Base-by-base conservation (phyloP, 2,329 filamentous ascomycete genomes). In the Fusarium goolgardi region DNA sequence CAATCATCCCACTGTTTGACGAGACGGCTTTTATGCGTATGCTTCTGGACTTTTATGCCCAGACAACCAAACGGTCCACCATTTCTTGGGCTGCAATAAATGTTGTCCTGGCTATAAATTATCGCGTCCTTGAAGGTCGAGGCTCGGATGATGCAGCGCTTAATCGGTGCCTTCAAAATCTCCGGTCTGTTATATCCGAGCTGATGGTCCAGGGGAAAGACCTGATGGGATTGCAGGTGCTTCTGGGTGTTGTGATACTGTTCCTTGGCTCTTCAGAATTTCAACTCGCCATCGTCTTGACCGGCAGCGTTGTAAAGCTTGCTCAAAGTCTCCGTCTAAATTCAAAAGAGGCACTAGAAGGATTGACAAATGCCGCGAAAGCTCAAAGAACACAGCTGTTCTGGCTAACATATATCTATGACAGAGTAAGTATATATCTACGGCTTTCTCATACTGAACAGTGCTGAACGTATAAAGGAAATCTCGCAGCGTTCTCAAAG, bases 371-470 rank as follows among this genome's bases (percentile, higher is more conserved):
- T 8, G 34, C 55, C 1, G 68, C 57, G 0, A 51, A 55, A 10
- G 56, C 71, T 4, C 76, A 77, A 9, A 75, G 78, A 41, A 49
- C 63, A 12, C 76, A 77, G 8, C 39, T 80, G 10, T 81, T 80
- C 53, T 81, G 78, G 78, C 69, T 80, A 11, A 71, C 74, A 6
- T 81, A 80, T 23, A 64, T 71, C 4, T 66, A 80, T 21, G 79
- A 81, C 25, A 78, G 64, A 25, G 71, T 65, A 53, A 2, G 60
- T 32, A 10, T n/a, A 37, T 18, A 9, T 12, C 13, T 0, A 5
- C 12, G 15, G 13, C 4, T 13, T 1, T 18, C 3, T 21, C 13
- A 5, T 35, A 2, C 3, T 39, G 18, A 12, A 20, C 7, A 13
- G 7, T 7, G 9, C 57, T 61, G 4, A 69, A 11, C 0, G 3